Conservation (phyloP, 305 asterid species). For the Fraxinus floribunda region DNA sequence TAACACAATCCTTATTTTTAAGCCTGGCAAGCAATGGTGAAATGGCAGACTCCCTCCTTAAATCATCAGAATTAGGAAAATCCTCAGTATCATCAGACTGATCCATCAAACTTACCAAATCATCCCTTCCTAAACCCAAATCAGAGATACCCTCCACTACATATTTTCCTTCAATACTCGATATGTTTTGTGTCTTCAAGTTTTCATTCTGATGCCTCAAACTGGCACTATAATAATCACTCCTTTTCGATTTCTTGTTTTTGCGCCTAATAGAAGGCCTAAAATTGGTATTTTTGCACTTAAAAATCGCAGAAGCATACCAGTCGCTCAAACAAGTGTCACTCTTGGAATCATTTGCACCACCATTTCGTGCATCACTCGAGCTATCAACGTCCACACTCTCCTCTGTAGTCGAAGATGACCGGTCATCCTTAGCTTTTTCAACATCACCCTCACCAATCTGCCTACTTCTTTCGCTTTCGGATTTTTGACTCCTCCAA, state of each 20-base stretch:
- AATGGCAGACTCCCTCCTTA: conserved; percentile 52
- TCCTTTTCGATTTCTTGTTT: conserved; percentile 52
- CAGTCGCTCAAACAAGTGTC: conserved; percentile 52
- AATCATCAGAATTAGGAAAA: conserved; percentile 60
- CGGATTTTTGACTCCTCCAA: conserved; percentile 84
- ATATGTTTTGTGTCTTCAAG: conserved; percentile 42
- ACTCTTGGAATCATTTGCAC: conserved; percentile 76
- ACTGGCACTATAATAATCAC: conserved; percentile 30
- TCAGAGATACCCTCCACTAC: conserved; percentile 34
- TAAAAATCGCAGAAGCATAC: conserved; percentile 49
- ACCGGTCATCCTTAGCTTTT: conserved; percentile 41
- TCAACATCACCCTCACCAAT: conserved; percentile 48
- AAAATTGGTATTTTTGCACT: conserved; percentile 54
- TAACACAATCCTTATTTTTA: conserved; percentile 51
- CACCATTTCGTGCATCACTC: conserved; percentile 51
- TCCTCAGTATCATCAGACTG: conserved; percentile 77
- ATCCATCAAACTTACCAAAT: conserved; percentile 51
- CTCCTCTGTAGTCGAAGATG: conserved; percentile 51
- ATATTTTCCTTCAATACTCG: conserved; percentile 44
- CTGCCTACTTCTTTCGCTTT: conserved; percentile 69
- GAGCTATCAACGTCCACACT: conserved; percentile 51
- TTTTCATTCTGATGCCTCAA: conserved; percentile 45
- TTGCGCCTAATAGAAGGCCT: conserved; percentile 56
- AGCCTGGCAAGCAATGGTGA: conserved; percentile 71
- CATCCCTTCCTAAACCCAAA: conserved; percentile 49